Evolutionary conservation across 2,329 filamentous ascomycete species (phyloP), one percentile per base, ranked within the genome.

Genomic region (Aureobasidium sp.): DNA sequence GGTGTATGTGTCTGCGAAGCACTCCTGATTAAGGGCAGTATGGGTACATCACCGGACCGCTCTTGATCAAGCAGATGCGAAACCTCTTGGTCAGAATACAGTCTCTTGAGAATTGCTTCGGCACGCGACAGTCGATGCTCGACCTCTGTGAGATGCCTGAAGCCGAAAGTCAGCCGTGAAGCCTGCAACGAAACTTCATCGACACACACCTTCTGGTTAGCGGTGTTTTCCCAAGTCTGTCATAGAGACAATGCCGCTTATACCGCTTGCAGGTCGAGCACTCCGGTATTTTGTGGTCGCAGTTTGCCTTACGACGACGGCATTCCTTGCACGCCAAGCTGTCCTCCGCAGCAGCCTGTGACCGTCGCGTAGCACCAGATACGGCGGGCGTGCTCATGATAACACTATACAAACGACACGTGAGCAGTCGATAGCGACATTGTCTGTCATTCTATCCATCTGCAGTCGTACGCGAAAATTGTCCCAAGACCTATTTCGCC

Each of bases 221-320:
- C 27, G 57, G 57, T 17, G 57, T 60, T 35, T 43, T 60, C 7
- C 57, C 47, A 15, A 42, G 49, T 11, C 40, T 53, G 17, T 60
- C 58, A 15, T 60, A 60, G 0, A 60, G 49, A 38, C 58, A 60
- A 23, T 60, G 58, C 1, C 58, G 47, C 19, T 51, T 53, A 33
- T 54, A 60, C 7, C 49, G 46, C n/a, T 49, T 60, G 49, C 58
- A 60, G 9, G 47, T 38, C 38, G 58, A 54, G 17, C 58, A 54
- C 31, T 60, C 58, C 10, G 58, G 57, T 21, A 60, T 60, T 19
- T 60, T 60, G 37, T 60, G 57, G 29, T 60, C 57, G 46, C 57
- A 60, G 23, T 51, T 51, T 7, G 46, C 57, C 27, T 60, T 60
- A 21, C 57, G 57, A n/a, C 57, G 57, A 23, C 57, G 57, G 29